Evolutionary conservation across 495 filamentous ascomycete species (phyloP).

Genomic region (Corynascus novoguineensis): DNA sequence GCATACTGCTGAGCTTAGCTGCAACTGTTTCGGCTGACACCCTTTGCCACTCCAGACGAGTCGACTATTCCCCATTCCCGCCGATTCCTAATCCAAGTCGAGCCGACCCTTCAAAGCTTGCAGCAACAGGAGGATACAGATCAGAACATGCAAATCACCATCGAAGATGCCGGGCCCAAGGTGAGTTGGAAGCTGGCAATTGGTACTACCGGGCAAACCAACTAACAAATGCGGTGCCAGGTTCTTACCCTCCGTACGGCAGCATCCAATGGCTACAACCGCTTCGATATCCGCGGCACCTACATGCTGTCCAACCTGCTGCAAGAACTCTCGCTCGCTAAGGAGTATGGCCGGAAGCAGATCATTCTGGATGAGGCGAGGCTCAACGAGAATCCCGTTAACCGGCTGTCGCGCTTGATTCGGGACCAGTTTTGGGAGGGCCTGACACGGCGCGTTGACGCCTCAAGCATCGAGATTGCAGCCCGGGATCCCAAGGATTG

Average conservation of each 20-base stretch:
- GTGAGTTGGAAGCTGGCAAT: constrained; percentile 39
- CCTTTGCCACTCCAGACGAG: constrained; percentile 38
- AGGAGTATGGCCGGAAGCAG: constrained; percentile 74
- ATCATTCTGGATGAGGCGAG: constrained; percentile 83
- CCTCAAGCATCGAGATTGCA: constrained; percentile 75
- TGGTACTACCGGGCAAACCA: background rate
- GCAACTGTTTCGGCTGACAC: background rate
- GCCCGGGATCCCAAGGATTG: constrained; percentile 87
- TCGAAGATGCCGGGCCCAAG: constrained; percentile 92
- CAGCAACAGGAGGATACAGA: constrained; percentile 83
- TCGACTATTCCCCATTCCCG: constrained; percentile 47
- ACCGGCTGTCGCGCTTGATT: constrained; percentile 78
- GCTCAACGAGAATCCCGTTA: constrained; percentile 87
- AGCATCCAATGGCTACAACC: constrained; percentile 76
- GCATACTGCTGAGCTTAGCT: no score
- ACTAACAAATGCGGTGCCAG: constrained; percentile 15
- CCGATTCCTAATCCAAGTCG: constrained; percentile 72
- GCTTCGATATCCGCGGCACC: constrained; percentile 81
- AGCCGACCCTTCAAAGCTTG: constrained; percentile 64
- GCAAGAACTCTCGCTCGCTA: constrained; percentile 86
- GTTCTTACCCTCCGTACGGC: constrained; percentile 76
- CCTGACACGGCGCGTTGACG: constrained; percentile 82
- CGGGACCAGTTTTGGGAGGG: constrained; percentile 84
- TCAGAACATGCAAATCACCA: constrained; percentile 88
- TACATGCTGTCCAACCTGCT: constrained; percentile 94